phyloP scores from a whole-genome alignment of 768 basidiomycete species.

The Mycena amicta region DNA sequence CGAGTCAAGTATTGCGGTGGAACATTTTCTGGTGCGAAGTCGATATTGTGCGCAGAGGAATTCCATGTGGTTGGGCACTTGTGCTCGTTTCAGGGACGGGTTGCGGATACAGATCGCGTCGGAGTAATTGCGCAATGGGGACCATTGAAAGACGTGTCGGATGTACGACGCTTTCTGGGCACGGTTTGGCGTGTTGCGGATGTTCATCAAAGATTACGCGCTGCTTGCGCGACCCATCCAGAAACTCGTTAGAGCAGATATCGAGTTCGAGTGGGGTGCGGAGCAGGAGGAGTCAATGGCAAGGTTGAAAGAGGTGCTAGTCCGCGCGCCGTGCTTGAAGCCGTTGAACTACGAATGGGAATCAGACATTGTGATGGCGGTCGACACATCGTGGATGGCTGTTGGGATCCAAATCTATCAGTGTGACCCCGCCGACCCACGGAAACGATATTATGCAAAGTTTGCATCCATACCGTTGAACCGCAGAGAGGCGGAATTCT shows the following conservation, averaged over 20 bases:
- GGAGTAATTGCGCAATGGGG: constrained; percentile 29
- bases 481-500: constrained; percentile 8
- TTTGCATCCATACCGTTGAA: constrained; percentile 31
- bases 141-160: constrained; percentile 10
- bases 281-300: constrained; percentile 21
- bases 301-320: constrained; percentile 18
- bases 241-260: neutral
- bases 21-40: constrained; percentile 31
- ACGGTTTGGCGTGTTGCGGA: constrained; percentile 22
- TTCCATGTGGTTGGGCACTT: constrained; percentile 36
- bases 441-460: constrained; percentile 16
- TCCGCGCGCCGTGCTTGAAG: constrained; percentile 15
- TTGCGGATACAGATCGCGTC: constrained; percentile 29
- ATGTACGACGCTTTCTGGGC: constrained; percentile 33
- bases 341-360: constrained; percentile 30
- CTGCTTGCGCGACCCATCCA: neutral
- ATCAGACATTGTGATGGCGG: constrained; percentile 28
- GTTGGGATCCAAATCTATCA: constrained; percentile 16
- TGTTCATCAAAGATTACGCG: constrained; percentile 26
- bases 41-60: constrained; percentile 36
- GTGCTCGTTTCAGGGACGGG: constrained; percentile 35
- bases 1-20: constrained; percentile 9
- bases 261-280: constrained; percentile 27
- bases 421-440: neutral
- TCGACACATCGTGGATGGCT: constrained; percentile 26